These are phyloP conservation scores for Fusarium praegraminearum DNA, from an alignment of 2,329 filamentous ascomycete genomes.

Conservation along the genomic window DNA sequence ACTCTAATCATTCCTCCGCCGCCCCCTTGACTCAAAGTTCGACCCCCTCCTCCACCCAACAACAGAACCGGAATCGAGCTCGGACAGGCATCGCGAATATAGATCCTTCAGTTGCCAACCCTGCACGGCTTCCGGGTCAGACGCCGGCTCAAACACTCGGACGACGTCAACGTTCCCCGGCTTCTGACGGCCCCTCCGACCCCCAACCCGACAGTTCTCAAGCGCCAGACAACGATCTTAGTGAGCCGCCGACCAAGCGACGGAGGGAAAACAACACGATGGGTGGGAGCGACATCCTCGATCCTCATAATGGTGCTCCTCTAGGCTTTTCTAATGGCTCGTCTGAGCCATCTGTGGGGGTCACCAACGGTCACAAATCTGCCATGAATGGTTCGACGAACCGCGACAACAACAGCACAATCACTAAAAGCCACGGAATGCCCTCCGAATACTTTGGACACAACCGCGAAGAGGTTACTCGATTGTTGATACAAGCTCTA, in stretches of 20 bases:
- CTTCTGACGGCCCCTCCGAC: slow-evolving; percentile 51
- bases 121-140: slow-evolving; percentile 44
- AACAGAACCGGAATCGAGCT: slow-evolving; percentile 44
- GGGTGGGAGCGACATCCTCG: slow-evolving; percentile 65
- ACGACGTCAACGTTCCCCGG: slow-evolving; percentile 64
- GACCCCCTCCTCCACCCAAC: slow-evolving; percentile 42
- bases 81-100: slow-evolving; percentile 56
- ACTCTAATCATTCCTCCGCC: slow-evolving; percentile 46
- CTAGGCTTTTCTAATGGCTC: slow-evolving; percentile 56
- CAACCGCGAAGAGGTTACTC: slow-evolving; percentile 90
- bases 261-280: slow-evolving; percentile 75
- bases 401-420: slow-evolving; percentile 43
- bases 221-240: slow-evolving; percentile 32
- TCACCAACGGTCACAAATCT: slow-evolving; percentile 63
- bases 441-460: slow-evolving; percentile 78
- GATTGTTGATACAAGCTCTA: slow-evolving; percentile 91
- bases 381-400: slow-evolving; percentile 67
- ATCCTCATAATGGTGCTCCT: slow-evolving; percentile 68
- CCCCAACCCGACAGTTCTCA: slow-evolving; percentile 49
- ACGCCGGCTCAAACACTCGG: slow-evolving; percentile 60
- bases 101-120: slow-evolving; percentile 53
- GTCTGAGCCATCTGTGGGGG: slow-evolving; percentile 51
- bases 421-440: slow-evolving; percentile 23
- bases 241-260: slow-evolving; percentile 54
- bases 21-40: slow-evolving; percentile 10